Percentiles rank a stretch among this genome's conserved stretches.
Evolutionary conservation across 208 protist species (phyloP).

Genomic region (Novymonas esmeraldas): DNA sequence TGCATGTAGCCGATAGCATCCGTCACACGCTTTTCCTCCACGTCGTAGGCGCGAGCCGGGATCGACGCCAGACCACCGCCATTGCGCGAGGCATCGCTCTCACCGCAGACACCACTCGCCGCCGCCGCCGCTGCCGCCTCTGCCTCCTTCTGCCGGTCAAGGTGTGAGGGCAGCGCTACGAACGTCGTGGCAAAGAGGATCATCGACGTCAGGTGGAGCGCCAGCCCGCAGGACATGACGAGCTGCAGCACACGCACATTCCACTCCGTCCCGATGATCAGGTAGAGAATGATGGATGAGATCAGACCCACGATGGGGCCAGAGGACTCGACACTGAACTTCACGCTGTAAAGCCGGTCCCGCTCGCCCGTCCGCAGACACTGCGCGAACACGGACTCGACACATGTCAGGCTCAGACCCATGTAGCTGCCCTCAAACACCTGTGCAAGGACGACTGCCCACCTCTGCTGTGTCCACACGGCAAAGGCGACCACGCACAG

Average conservation of each 20-base stretch:
- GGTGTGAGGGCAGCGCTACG: slow-evolving; percentile 44
- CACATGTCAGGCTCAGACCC: slow-evolving; percentile 64
- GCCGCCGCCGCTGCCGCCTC: slow-evolving; percentile 9
- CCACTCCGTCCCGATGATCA: slow-evolving; percentile 55
- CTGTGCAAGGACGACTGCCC: slow-evolving; percentile 55
- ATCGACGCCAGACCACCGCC: background rate
- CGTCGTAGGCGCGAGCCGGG: slow-evolving; percentile 15
- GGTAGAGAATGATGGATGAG: slow-evolving; percentile 49
- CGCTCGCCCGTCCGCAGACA: slow-evolving; percentile 58
- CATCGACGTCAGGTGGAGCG: slow-evolving; percentile 59
- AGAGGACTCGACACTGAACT: slow-evolving; percentile 62
- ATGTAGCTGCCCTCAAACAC: slow-evolving; percentile 67
- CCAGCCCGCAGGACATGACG: slow-evolving; percentile 53
- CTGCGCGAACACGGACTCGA: slow-evolving; percentile 77
- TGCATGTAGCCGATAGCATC: slow-evolving; percentile 16
- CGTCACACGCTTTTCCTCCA: slow-evolving; percentile 30
- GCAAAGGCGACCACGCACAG: slow-evolving; percentile 39
- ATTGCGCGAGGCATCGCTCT: background rate
- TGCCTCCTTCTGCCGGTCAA: slow-evolving; percentile 16
- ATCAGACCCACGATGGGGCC: slow-evolving; percentile 63
- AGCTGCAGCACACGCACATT: slow-evolving; percentile 48
- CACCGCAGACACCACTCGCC: background rate
- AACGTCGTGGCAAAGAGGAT: slow-evolving; percentile 50
- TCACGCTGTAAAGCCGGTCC: slow-evolving; percentile 71
- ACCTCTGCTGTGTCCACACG: slow-evolving; percentile 35